Base-by-base conservation (phyloP, 208 protist species). In the Trichomonas gallinae region DNA sequence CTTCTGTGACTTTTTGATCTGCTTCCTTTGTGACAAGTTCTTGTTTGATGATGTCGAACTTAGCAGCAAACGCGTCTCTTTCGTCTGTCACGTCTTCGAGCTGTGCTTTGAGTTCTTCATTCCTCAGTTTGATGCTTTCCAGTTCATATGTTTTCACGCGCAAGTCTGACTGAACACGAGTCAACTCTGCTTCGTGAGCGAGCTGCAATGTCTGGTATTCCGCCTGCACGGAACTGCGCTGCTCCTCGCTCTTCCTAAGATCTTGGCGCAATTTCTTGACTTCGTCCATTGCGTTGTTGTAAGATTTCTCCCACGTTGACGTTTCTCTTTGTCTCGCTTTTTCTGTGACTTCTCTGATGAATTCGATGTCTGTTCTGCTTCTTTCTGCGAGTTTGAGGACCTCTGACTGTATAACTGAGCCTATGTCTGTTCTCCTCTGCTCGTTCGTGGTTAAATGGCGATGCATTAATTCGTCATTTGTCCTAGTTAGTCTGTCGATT, bases 191-290 rank as follows among this genome's bases (percentile, higher is more conserved):
- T 93, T 93, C 87, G 51, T 93, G 87, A 17, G 87, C 40, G 38
- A 93, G 44, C 51, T 93, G 87, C 51, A 93, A 15, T 1, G 87
- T 93, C 51, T 93, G 87, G 46, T 93, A 93, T 51, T 93, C 87
- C 0, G 87, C 87, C 36, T 93, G 87, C 34, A 93, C 15, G 13
- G 42, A 48, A n/a, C 40, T 31, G 17, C 44, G 6, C 13, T 93
- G 40, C 15, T 93, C 87, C 46, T 93, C 87, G 21, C 40, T 42
- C 45, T 38, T 48, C 38, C 87, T 48, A 51, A 93, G 3, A 51
- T 93, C 87, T 38, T 34, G n/a, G 36, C 87, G 6, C 44, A 93
- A 44, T 36, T 93, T 13, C n/a, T 93, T 93, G 15, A 48, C 46
- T 38, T 93, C 87, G 21, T 34, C 44, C 17, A 51, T 34, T 10